Conservation (phyloP, 192 early-diverging fungal genomes). For the Coemansia sp. region DNA sequence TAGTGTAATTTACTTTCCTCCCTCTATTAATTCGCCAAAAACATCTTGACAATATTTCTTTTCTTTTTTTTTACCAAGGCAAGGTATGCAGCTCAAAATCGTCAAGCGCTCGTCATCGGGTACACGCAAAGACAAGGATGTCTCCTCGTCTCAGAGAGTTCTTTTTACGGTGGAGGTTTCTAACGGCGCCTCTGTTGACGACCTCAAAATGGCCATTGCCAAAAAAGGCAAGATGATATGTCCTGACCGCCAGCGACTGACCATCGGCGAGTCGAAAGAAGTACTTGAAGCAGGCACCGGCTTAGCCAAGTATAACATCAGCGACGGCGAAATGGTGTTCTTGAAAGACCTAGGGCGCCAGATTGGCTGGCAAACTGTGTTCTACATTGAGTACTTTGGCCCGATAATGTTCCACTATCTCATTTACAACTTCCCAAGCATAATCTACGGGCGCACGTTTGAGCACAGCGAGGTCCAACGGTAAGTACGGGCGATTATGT, state of each 20-base stretch:
- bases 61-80: too few species aligned
- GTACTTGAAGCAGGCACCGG: conserved; percentile 58
- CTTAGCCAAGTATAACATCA: conserved; percentile 66
- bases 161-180: conserved; percentile 65
- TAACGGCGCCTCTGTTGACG: conserved; percentile 63
- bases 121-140: conserved; percentile 3
- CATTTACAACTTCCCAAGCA: conserved; percentile 71
- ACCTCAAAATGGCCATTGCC: conserved; percentile 70
- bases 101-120: conserved; percentile 30
- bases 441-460: conserved; percentile 69
- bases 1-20: too few species aligned
- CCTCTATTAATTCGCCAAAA: background rate
- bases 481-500: conserved; percentile 31
- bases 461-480: conserved; percentile 76
- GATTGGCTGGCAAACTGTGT: conserved; percentile 93
- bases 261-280: conserved; percentile 63
- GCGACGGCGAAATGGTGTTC: conserved; percentile 63
- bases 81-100: conserved; percentile 39
- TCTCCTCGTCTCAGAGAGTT: conserved; percentile 13
- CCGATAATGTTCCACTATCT: conserved; percentile 86
- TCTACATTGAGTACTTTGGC: conserved; percentile 91
- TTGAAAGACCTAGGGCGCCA: conserved; percentile 86
- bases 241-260: conserved; percentile 84
- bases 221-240: conserved; percentile 57
- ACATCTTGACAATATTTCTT: background rate